Conservation (phyloP, 805 yeast genomes). For the Priceomyces carsonii region DNA sequence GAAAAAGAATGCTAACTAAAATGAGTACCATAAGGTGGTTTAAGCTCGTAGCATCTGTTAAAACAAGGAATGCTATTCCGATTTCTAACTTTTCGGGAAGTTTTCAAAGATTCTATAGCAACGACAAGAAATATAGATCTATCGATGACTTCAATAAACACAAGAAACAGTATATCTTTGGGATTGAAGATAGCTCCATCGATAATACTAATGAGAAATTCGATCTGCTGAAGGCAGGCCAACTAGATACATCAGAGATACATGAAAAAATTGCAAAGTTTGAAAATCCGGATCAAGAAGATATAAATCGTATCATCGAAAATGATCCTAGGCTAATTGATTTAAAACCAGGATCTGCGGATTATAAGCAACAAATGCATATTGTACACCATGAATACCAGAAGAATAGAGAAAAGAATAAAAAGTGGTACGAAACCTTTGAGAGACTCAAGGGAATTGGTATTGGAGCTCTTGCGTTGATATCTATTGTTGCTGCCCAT, state of each 20-base stretch:
- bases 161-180: constrained; percentile 30
- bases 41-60: neutral
- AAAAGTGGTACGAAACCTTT: constrained; percentile 35
- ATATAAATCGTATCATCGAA: constrained; percentile 25
- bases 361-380: constrained; percentile 33
- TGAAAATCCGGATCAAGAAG: constrained; percentile 14
- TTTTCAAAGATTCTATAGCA: constrained; percentile 6
- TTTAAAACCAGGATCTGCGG: constrained; percentile 33
- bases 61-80: neutral
- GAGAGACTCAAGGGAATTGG: constrained; percentile 47
- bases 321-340: constrained; percentile 31
- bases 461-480: constrained; percentile 42
- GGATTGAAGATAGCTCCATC: constrained; percentile 14
- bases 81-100: neutral
- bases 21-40: neutral
- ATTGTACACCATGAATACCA: constrained; percentile 27
- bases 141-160: constrained; percentile 41
- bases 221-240: constrained; percentile 9
- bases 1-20: neutral
- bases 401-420: constrained; percentile 24
- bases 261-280: constrained; percentile 10
- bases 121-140: constrained; percentile 8
- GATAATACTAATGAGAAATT: constrained; percentile 10
- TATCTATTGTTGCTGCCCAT: constrained; percentile 40
- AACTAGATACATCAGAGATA: constrained; percentile 5